Percentiles rank a stretch among this genome's conserved stretches.
Evolutionary conservation across 306 rosid genomes (phyloP).

Genomic region (Trifolium subterraneum): DNA sequence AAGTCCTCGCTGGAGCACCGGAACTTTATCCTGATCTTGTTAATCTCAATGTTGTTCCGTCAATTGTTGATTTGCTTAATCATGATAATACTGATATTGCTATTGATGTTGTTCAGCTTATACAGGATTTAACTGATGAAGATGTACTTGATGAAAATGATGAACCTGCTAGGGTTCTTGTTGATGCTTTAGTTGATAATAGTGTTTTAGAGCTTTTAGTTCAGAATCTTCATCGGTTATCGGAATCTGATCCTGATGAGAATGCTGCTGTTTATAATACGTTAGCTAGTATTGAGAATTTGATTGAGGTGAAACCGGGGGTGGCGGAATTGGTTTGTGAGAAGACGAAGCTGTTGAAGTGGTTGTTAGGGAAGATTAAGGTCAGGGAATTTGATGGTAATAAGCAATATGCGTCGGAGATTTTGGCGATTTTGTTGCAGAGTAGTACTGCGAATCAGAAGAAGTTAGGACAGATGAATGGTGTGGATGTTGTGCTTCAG

Average conservation of each 20-base stretch:
- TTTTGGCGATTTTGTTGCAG: constrained; percentile 89
- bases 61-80: constrained; percentile 72
- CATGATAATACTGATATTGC: constrained; percentile 93
- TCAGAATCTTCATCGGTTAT: constrained; percentile 74
- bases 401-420: constrained; percentile 93
- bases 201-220: constrained; percentile 81
- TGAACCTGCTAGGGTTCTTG: constrained; percentile 75
- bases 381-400: constrained; percentile 87
- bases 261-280: constrained; percentile 67
- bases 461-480: constrained; percentile 93
- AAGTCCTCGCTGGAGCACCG: constrained; percentile 84
- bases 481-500: constrained; percentile 90
- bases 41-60: constrained; percentile 68
- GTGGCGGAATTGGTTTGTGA: constrained; percentile 93
- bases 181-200: constrained; percentile 73
- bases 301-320: constrained; percentile 85
- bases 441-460: constrained; percentile 76
- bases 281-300: constrained; percentile 83
- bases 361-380: constrained; percentile 91
- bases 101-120: constrained; percentile 75
- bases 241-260: constrained; percentile 79
- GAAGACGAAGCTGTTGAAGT: constrained; percentile 75
- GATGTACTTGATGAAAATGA: constrained; percentile 81
- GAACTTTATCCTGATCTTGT: constrained; percentile 92
- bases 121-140: constrained; percentile 88